Conservation (phyloP, 495 filamentous ascomycete species). For the Tuber aestivum region DNA sequence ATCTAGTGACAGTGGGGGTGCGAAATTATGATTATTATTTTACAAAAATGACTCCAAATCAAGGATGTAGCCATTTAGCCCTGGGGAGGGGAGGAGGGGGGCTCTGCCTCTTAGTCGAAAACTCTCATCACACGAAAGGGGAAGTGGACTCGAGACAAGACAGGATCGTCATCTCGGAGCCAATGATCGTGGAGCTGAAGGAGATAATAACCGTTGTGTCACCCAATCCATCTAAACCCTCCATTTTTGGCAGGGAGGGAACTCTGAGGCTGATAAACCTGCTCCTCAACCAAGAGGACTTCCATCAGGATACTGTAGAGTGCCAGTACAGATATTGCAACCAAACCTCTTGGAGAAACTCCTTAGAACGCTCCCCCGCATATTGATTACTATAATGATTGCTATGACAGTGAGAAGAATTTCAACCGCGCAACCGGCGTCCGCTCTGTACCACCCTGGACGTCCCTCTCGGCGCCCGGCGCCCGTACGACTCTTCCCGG, state of each 20-base stretch:
- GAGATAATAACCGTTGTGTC: background rate
- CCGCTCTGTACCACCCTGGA: background rate
- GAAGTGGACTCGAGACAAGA: background rate
- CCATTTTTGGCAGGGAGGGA: too few species aligned
- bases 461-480: background rate
- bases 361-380: background rate
- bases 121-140: background rate
- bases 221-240: too few species aligned
- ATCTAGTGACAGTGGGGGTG: background rate
- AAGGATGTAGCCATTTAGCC: background rate
- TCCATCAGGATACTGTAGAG: too few species aligned
- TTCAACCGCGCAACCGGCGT: background rate
- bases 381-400: background rate
- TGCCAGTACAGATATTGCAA: too few species aligned
- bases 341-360: background rate
- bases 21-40: background rate
- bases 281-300: background rate
- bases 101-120: background rate
- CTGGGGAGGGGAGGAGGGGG: too few species aligned
- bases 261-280: too few species aligned
- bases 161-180: background rate
- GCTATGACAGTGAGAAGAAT: background rate
- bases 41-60: background rate
- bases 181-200: background rate
- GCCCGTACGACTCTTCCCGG: background rate